Base-by-base conservation (phyloP, 2,329 filamentous ascomycete genomes). In the Fusarium agapanthi region DNA sequence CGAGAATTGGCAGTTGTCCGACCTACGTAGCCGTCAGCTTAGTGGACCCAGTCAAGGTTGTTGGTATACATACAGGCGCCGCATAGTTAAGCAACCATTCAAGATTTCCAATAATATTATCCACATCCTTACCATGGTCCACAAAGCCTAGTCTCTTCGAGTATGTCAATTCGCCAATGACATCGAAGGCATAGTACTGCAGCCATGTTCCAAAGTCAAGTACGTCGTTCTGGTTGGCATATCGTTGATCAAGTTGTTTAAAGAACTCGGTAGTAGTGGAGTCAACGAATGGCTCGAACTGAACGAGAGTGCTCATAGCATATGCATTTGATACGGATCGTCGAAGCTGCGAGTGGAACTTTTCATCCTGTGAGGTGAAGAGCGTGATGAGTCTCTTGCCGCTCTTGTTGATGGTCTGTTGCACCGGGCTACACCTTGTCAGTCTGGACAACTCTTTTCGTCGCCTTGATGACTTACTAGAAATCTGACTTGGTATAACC, bases 151-250 rank as follows among this genome's bases (percentile, higher is more conserved):
- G 28, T 20, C 72, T 50, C 16, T 74, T 72, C 0, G 64, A 69
- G 38, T 67, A 74, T 0, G 71, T 74, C 5, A 74, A 5, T 10
- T 74, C 60, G 0, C 61, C 63, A 1, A 75, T 75, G 1, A 75
- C 73, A 26, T 75, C 73, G 9, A 75, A 75, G 1, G 73, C 73
- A 28, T 75, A 75, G 9, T 65, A 75, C 7, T 75, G 73, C 0
- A 75, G 61, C 73, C 73, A 75, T 5, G 51, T 58, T 1, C 72
- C 67, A 24, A 75, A 57, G 5, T 73, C 69, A 2, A 71, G 65
- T 2, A 58, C 11, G 1, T 34, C 56, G 1, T 38, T 35, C 3
- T 67, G 43, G 6, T 51, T 51, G 1, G 51, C 48, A 16, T 53
- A 67, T 24, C 53, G 37, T 1, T 18, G n/a, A 0, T 67, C 53